Evolutionary conservation across 106 monocot species (phyloP).

Genomic region (Allium fistulosum): DNA sequence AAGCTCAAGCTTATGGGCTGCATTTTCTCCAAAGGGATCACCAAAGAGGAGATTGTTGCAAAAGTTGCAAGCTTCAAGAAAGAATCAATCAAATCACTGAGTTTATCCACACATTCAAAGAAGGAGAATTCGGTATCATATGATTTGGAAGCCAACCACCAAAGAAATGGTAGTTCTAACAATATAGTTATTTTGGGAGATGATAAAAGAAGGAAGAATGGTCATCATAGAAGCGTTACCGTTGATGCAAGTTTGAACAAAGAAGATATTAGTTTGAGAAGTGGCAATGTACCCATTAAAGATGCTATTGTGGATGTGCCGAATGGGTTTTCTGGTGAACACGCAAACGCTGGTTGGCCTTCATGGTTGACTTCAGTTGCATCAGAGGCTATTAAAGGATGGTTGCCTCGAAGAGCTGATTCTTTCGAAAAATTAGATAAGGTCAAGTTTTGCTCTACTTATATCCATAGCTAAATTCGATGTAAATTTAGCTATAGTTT

Average conservation of each 20-base stretch:
- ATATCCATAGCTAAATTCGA: neutral
- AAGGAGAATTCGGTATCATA: neutral
- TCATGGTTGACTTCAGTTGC: constrained; percentile 59
- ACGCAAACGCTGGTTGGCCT: constrained; percentile 64
- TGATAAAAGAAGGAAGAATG: constrained; percentile 5
- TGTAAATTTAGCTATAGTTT: neutral
- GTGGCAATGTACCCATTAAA: neutral
- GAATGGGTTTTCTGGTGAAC: constrained; percentile 45
- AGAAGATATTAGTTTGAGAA: neutral
- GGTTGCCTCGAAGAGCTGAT: constrained; percentile 52
- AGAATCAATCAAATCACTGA: constrained; percentile 9
- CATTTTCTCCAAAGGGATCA: constrained; percentile 30
- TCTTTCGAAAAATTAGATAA: constrained; percentile 71
- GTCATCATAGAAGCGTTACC: constrained; percentile 15
- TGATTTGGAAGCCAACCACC: neutral
- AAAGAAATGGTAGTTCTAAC: neutral
- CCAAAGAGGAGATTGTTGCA: constrained; percentile 9
- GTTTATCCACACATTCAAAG: constrained; percentile 1
- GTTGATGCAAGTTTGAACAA: constrained; percentile 10
- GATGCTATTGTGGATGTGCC: constrained; percentile 19
- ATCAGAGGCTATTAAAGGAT: constrained; percentile 62
- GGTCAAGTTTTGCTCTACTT: constrained; percentile 16
- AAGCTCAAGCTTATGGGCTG: constrained; percentile 26
- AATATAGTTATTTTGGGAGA: neutral
- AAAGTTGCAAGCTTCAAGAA: constrained; percentile 4